Evolutionary conservation across 1,284 basidiomycete genomes (phyloP).

Genomic region (Ceratorhiza oryzae-sativae): DNA sequence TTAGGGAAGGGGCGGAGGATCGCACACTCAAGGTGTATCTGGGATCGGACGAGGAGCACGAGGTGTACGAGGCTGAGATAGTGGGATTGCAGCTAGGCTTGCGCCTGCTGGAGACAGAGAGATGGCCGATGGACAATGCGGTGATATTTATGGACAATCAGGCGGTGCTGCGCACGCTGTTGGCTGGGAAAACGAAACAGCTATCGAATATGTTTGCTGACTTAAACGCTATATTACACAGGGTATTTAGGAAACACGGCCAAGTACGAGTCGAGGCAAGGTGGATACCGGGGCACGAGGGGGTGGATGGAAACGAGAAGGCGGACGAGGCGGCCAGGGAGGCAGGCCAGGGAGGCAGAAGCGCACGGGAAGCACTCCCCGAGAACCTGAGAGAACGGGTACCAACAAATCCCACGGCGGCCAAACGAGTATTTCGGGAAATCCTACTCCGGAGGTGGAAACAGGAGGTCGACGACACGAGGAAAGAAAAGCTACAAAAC

Average conservation of each 20-base stretch:
- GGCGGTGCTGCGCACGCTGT: constrained; percentile 24
- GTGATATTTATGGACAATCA: constrained; percentile 26
- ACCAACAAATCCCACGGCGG: constrained; percentile 9
- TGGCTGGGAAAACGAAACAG: not conserved
- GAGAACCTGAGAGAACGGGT: not conserved
- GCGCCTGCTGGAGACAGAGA: constrained; percentile 20
- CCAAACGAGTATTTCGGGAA: not conserved
- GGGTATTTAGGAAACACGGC: not conserved
- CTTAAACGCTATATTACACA: not conserved
- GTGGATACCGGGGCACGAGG: constrained; percentile 30
- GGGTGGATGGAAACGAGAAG: constrained; percentile 23
- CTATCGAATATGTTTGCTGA: constrained; percentile 8
- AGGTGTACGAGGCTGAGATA: constrained; percentile 39
- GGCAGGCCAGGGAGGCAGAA: not conserved
- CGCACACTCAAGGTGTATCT: constrained; percentile 1
- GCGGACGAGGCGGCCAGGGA: constrained; percentile 26
- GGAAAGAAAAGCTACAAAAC: not conserved
- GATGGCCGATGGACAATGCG: not conserved
- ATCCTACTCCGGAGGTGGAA: not conserved
- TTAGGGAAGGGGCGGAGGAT: not conserved
- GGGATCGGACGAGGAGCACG: constrained; percentile 26
- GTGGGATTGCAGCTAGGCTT: constrained; percentile 30
- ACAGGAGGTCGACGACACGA: not conserved
- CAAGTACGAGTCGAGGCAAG: not conserved
- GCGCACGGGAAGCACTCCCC: not conserved